Percentiles rank a stretch among this genome's conserved stretches.
Evolutionary conservation across 148 eudicot genomes (phyloP).

Genomic region (Camellia sinensis): DNA sequence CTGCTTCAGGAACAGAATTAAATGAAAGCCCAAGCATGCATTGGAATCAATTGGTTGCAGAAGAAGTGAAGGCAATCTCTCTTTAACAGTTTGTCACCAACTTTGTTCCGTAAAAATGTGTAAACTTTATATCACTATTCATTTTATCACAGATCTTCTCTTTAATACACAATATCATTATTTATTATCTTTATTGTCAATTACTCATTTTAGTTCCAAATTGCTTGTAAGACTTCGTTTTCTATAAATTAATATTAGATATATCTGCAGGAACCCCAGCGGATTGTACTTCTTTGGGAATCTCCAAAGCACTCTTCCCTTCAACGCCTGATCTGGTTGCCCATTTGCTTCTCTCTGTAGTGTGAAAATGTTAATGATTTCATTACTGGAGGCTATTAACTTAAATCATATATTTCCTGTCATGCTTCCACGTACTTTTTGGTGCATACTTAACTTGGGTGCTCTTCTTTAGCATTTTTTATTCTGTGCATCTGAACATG

Average conservation of each 20-base stretch:
- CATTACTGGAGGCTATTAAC: neutral
- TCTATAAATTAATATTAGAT: neutral
- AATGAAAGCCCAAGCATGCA: too few species aligned
- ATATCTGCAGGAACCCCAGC: constrained; percentile 85
- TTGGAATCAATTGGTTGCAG: too few species aligned
- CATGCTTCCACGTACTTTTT: neutral
- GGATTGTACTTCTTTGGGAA: constrained; percentile 86
- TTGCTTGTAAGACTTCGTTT: neutral
- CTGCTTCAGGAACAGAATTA: too few species aligned
- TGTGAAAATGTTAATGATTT: constrained; percentile 1
- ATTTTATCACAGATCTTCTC: neutral
- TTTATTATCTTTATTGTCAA: neutral
- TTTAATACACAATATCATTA: neutral
- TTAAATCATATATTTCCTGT: constrained; percentile 5
- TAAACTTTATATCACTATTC: neutral
- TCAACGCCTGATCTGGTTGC: constrained; percentile 75
- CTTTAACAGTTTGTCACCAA: too few species aligned
- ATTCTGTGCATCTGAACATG: neutral
- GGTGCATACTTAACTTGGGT: neutral
- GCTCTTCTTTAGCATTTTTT: constrained; percentile 5
- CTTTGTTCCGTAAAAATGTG: neutral
- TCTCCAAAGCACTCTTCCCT: constrained; percentile 71
- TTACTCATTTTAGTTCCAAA: neutral
- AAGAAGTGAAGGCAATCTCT: too few species aligned
- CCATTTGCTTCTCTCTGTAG: constrained; percentile 4